phyloP scores from a whole-genome alignment of 441 rosid species.

The Populus hybrid region DNA sequence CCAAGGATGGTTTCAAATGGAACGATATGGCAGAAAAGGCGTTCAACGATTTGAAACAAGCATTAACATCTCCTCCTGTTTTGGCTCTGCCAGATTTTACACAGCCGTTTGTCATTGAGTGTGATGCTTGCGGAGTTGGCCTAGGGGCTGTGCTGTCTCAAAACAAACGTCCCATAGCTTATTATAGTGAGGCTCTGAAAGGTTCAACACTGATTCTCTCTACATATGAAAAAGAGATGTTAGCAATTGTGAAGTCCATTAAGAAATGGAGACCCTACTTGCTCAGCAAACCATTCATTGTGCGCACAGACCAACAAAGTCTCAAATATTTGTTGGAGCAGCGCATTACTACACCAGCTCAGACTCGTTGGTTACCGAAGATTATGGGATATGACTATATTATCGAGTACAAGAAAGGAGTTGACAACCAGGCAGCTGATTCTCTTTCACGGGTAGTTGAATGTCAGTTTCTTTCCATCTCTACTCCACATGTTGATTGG shows the following conservation, averaged over 20 bases:
- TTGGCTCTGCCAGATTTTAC: neutral
- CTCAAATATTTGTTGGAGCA: too few relatives aligned
- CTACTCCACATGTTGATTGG: neutral
- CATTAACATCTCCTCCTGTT: neutral
- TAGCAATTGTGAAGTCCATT: too few relatives aligned
- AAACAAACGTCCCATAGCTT: neutral
- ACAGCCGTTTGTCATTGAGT: neutral
- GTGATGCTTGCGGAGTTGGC: neutral
- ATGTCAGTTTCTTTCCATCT: too few relatives aligned
- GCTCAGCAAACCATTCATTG: too few relatives aligned
- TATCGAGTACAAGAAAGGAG: neutral
- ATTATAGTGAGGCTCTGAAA: too few relatives aligned
- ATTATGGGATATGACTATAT: neutral
- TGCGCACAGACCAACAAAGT: too few relatives aligned
- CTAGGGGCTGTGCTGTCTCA: neutral
- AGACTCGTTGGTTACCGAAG: neutral
- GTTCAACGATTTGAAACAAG: neutral
- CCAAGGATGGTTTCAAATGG: neutral
- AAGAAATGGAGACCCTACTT: too few relatives aligned
- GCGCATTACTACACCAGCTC: neutral
- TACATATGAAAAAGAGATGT: too few relatives aligned
- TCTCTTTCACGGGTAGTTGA: neutral
- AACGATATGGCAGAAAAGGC: neutral
- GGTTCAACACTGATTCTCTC: too few relatives aligned
- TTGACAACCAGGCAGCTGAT: too few relatives aligned